Conservation (phyloP, 1,139 yeast species). For the Pichia sp. region DNA sequence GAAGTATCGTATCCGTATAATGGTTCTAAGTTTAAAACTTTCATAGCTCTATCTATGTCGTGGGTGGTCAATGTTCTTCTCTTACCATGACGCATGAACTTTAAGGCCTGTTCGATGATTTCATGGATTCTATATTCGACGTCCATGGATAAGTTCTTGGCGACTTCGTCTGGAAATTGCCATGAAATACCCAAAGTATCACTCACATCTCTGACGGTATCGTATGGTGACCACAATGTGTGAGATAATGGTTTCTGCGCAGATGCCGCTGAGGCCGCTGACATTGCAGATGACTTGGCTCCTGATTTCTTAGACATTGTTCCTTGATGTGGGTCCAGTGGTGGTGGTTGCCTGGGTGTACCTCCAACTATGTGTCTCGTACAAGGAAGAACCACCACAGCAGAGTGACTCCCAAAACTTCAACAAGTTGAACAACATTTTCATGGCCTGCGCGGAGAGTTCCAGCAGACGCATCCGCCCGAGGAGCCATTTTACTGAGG, state of each 20-base stretch:
- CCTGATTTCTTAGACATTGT: slow-evolving; percentile 9
- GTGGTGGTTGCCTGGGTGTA: no score
- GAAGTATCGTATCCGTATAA: slow-evolving; percentile 70
- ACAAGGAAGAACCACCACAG: no score
- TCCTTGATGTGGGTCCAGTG: no score
- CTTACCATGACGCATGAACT: slow-evolving; percentile 94
- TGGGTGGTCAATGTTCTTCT: slow-evolving; percentile 76
- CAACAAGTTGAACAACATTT: no score
- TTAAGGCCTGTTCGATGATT: slow-evolving; percentile 90
- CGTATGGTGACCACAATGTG: slow-evolving; percentile 97
- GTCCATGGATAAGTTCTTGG: slow-evolving; percentile 96
- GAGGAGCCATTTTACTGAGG: no score
- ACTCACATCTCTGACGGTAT: slow-evolving; percentile 95
- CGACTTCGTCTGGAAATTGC: slow-evolving; percentile 81
- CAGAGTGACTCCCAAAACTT: no score
- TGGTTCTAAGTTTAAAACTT: slow-evolving; percentile 87
- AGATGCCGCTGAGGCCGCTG: neutral
- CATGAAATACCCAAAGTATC: slow-evolving; percentile 80
- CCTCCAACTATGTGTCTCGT: no score
- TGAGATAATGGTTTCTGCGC: slow-evolving; percentile 50
- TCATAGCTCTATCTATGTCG: slow-evolving; percentile 80
- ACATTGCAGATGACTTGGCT: neutral
- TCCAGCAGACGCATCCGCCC: no score
- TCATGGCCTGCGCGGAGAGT: neutral
- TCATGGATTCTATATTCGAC: slow-evolving; percentile 97